Evolutionary conservation across 371 early-diverging fungal genomes (phyloP).

Genomic region (Apophysomyces ossiformis): DNA sequence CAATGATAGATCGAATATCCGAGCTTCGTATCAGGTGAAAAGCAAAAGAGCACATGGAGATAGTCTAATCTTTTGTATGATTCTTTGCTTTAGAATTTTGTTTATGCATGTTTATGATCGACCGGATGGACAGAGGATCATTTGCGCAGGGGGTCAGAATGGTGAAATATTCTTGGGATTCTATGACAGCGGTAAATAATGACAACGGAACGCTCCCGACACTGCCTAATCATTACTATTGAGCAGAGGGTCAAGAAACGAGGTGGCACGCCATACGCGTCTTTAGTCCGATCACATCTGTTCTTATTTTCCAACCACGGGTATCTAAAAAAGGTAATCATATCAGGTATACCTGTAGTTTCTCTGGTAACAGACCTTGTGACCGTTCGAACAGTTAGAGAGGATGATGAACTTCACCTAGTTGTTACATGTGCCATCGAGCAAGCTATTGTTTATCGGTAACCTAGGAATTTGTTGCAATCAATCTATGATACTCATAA

Average conservation of each 20-base stretch:
- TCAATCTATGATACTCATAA: background rate
- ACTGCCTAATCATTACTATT: background rate
- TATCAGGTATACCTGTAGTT: background rate
- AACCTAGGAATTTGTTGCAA: background rate
- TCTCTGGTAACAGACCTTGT: constrained; percentile 13
- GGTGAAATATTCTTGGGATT: constrained; percentile 58
- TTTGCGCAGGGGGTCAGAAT: constrained; percentile 68
- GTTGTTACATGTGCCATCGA: constrained; percentile 71
- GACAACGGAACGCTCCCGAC: background rate
- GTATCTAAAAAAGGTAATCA: constrained; percentile 40
- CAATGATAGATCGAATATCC: constrained; percentile 43
- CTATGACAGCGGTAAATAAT: constrained; percentile 31
- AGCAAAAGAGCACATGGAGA: background rate
- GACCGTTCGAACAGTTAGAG: constrained; percentile 17
- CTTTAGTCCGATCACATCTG: constrained; percentile 55
- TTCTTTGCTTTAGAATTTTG: constrained; percentile 38
- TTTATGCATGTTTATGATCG: constrained; percentile 58
- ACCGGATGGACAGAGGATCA: constrained; percentile 42
- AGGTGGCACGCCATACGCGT: constrained; percentile 38
- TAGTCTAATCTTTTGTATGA: background rate
- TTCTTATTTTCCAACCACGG: constrained; percentile 55
- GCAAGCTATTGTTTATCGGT: constrained; percentile 64
- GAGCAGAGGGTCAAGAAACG: constrained; percentile 35
- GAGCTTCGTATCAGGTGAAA: constrained; percentile 40
- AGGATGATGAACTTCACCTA: constrained; percentile 50